A percentile compares a stretch with the other conserved stretches of the same genome.
Conservation (phyloP, 179 eudicot genomes). For the Camellia oleifera region DNA sequence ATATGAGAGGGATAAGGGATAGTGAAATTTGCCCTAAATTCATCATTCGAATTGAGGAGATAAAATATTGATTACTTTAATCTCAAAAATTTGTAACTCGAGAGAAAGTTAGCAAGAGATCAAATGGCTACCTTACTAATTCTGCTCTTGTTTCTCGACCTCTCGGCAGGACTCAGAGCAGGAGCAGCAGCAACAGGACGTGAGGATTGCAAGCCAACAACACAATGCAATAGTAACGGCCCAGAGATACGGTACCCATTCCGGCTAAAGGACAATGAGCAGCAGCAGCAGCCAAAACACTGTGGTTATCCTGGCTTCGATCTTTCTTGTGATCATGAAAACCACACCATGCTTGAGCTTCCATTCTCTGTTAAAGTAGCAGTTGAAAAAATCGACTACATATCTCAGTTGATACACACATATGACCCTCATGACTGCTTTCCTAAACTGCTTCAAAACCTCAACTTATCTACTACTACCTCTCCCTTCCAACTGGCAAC, state of each 20-base stretch:
- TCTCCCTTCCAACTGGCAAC: conserved; percentile 11
- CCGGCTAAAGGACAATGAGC: not conserved
- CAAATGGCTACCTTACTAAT: not conserved
- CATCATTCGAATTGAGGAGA: no score
- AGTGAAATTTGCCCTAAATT: no score
- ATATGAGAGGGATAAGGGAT: no score
- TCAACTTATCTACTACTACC: conserved; percentile 10
- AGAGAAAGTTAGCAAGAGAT: not conserved
- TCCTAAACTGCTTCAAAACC: not conserved
- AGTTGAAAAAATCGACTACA: conserved; percentile 21
- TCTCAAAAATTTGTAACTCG: no score
- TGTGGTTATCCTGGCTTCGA: conserved; percentile 29
- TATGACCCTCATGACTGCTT: not conserved
- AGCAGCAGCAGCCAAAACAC: not conserved
- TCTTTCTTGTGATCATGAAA: conserved; percentile 18
- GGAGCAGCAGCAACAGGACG: not conserved
- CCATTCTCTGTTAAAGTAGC: not conserved
- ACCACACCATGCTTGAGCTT: conserved; percentile 3
- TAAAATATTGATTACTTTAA: no score
- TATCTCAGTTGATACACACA: not conserved
- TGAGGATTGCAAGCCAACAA: conserved; percentile 15
- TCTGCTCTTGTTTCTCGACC: not conserved
- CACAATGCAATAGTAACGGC: no score
- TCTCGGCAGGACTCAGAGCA: no score
- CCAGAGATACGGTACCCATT: conserved; percentile 31